Evolutionary conservation across 805 yeast species (phyloP), one percentile per base, ranked within the genome.

Genomic region (Metschnikowia henanensis): DNA sequence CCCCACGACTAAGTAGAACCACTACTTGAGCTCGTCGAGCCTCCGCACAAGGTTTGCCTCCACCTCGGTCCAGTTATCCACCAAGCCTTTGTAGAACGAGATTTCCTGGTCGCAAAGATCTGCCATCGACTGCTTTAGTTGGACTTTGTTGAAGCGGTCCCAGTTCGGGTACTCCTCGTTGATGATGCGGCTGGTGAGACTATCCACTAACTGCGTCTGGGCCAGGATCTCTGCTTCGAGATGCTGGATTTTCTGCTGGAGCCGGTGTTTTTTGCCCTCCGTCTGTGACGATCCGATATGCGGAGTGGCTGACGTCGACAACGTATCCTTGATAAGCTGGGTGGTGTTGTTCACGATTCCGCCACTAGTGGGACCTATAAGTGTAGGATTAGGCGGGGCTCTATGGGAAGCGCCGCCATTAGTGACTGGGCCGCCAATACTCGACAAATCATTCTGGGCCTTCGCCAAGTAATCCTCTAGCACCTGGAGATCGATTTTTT

Each of bases 401-500:
- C 37, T 32, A 12, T 19, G 35, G 9, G 37, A 25, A 18, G 30
- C n/a, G 4, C 40, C 43, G 19, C 75, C 64, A 10, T 79, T 75
- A 2, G 30, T 12, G 8, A 74, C 69, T 26, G 82, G 80, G 4
- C 79, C 79, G 9, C 81, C 69, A 15, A 52, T 29, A 12, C 23
- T 35, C 26, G 47, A 77, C 53, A 81, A 80, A 53, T 92, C 98
- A 30, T 69, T 68, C 37, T 77, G 73, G 0, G 95, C 81, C 56
- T 87, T 85, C 31, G 75, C 73, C 43, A 90, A 68, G 65, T 92
- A 92, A 42, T 86, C 95, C 30, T 80, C 78, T 34, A 92, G 70
- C 39, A 87, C 95, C 59, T 94, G 97, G 57, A 84, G 83, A 61
- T 92, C 99, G 21, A 92, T 78, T 55, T 87, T 91, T 62, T 91